phyloP scores from a whole-genome alignment of 768 basidiomycete genomes.

The Crassisporium funariophilum region DNA sequence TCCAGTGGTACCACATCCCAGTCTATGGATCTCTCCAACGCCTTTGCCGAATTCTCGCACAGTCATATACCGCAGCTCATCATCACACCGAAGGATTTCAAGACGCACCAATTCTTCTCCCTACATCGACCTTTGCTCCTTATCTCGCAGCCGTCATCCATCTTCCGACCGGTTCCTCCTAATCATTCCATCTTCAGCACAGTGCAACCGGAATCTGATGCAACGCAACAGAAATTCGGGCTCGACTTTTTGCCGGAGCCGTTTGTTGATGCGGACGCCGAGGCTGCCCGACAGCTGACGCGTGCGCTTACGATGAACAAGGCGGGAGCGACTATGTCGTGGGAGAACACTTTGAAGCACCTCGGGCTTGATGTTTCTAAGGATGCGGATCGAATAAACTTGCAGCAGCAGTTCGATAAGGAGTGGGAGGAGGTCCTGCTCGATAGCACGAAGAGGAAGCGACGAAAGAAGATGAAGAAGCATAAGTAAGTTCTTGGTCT shows the following conservation, averaged over 20 bases:
- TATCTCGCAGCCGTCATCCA: slow-evolving; percentile 58
- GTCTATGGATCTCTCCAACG: slow-evolving; percentile 11
- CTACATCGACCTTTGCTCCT: slow-evolving; percentile 78
- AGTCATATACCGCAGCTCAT: slow-evolving; percentile 47
- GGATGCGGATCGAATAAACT: slow-evolving; percentile 51
- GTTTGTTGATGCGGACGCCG: slow-evolving; percentile 73
- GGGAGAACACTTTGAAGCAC: slow-evolving; percentile 67
- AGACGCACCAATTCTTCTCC: slow-evolving; percentile 84
- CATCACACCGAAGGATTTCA: slow-evolving; percentile 68
- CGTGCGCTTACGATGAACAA: slow-evolving; percentile 70
- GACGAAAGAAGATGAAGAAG: slow-evolving; percentile 94
- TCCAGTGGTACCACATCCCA: slow-evolving; percentile 2
- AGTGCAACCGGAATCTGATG: slow-evolving; percentile 15
- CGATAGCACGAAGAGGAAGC: slow-evolving; percentile 85
- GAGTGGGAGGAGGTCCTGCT: slow-evolving; percentile 68
- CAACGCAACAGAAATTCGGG: slow-evolving; percentile 23
- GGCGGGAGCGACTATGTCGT: slow-evolving; percentile 61
- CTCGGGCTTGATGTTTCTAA: slow-evolving; percentile 61
- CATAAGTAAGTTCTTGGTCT: slow-evolving; percentile 72
- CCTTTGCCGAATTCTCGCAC: slow-evolving; percentile 18
- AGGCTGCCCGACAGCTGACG: slow-evolving; percentile 78
- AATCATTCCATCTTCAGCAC: slow-evolving; percentile 26
- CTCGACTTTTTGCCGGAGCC: slow-evolving; percentile 40
- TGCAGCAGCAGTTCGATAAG: slow-evolving; percentile 55
- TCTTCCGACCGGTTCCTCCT: slow-evolving; percentile 42